Evolutionary conservation across 306 rosid genomes (phyloP), one percentile per base, ranked within the genome.

Genomic region (Nissolia schottii): DNA sequence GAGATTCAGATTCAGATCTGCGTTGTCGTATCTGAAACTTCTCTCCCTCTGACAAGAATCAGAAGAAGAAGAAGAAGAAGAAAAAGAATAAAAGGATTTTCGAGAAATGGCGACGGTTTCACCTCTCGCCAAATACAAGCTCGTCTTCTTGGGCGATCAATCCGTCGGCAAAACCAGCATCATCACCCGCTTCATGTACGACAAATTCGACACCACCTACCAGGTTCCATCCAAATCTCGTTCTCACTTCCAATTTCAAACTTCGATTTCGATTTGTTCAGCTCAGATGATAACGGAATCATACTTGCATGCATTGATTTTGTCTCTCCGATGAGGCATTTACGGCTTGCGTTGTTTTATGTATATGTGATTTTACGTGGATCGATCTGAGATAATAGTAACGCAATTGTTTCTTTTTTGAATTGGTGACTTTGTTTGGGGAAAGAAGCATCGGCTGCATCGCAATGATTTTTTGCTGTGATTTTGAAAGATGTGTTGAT

Each of bases 141-240:
- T 82, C 7, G 83, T 82, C 40, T 82, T 82, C 83, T 61, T 92
- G 64, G 97, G 97, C 81, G 97, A 92, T 80, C 97, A 92, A 84
- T 89, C 97, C 13, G 96, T 87, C 29, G 97, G 96, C 1, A 92
- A 92, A 86, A 92, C 97, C 79, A 92, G 97, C 85, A 89, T 92
- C 82, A 89, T 92, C 86, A 92, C 97, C 54, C 97, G 97, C 77
- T 89, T 92, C 84, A 92, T 92, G 97, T 92, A 92, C 86, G 97
- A 92, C 86, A 92, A 92, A 83, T 92, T 92, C 75, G 96, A 92
- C 54, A 83, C 97, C 77, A 92, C 93, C 77, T 92, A 92, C 73
- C 97, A 92, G 96, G 97, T 87, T 46, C 13, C 22, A 1, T 46
- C 48, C 5, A 5, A n/a, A 0, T 48, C 58, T 41, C 13, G 16